These are phyloP conservation scores for Nidula niveotomentosa DNA, from an alignment of 1,284 basidiomycete species.

Conservation along the genomic window DNA sequence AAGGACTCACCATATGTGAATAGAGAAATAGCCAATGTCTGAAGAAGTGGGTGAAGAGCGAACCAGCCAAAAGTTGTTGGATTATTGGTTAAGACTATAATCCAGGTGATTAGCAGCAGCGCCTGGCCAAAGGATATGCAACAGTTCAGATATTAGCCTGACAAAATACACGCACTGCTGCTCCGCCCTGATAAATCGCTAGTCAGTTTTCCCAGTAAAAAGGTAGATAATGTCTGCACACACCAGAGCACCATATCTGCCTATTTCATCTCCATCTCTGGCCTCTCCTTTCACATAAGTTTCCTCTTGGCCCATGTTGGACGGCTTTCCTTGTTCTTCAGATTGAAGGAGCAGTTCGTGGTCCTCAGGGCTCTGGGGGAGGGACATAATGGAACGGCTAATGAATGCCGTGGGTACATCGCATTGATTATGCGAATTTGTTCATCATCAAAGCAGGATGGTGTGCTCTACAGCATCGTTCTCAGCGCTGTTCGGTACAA, in stretches of 20 bases:
- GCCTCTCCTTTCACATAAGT: slow-evolving; percentile 8
- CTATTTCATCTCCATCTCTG: slow-evolving; percentile 8
- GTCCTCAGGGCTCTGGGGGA: background rate
- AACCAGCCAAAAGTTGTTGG: slow-evolving; percentile 58
- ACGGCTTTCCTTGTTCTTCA: background rate
- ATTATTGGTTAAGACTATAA: slow-evolving; percentile 46
- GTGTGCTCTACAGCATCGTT: background rate
- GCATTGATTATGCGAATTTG: too few species aligned
- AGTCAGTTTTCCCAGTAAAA: too few species aligned
- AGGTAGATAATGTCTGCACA: background rate
- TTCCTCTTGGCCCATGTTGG: slow-evolving; percentile 3
- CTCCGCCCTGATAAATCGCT: slow-evolving; percentile 7
- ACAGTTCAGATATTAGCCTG: background rate
- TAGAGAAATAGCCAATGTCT: slow-evolving; percentile 50
- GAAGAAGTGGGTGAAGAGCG: slow-evolving; percentile 61
- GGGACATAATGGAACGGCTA: background rate
- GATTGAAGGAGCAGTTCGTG: slow-evolving; percentile 3
- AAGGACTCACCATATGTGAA: slow-evolving; percentile 56
- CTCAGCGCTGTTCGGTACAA: background rate
- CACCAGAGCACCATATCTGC: slow-evolving; percentile 7
- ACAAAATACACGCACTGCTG: slow-evolving; percentile 4
- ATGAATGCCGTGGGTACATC: too few species aligned
- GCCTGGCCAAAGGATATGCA: slow-evolving; percentile 2
- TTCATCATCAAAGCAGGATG: too few species aligned
- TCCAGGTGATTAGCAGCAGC: slow-evolving; percentile 35